phyloP scores from a whole-genome alignment of 148 eudicot genomes.

The Cornus kousa region DNA sequence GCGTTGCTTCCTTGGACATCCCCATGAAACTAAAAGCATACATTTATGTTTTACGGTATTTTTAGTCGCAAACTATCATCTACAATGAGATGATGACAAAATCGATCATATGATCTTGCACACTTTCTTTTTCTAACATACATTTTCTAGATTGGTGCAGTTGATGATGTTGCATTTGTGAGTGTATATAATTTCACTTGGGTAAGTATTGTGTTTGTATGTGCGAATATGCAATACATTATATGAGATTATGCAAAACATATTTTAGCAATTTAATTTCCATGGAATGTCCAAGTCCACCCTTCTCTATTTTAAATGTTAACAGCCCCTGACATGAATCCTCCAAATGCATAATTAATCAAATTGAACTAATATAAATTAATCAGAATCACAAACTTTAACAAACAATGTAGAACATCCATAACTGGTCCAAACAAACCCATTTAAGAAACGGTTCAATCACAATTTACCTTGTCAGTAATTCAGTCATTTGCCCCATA shows the following conservation, averaged over 20 bases:
- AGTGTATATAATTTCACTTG: too few species aligned
- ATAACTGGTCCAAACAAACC: not conserved
- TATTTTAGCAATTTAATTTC: too few species aligned
- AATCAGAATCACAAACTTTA: not conserved
- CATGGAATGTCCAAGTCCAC: too few species aligned
- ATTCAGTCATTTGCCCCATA: slow-evolving; percentile 74
- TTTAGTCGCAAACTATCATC: not conserved
- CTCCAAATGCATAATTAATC: not conserved
- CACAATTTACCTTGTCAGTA: slow-evolving; percentile 57
- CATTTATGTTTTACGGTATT: not conserved
- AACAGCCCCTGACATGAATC: not conserved
- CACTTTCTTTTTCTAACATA: too few species aligned
- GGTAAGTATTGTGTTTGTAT: not conserved
- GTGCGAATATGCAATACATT: too few species aligned
- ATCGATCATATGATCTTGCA: not conserved
- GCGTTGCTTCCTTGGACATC: not conserved
- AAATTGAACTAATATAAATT: not conserved
- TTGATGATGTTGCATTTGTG: not conserved
- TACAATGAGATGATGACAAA: not conserved
- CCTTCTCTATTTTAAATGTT: too few species aligned
- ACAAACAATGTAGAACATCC: not conserved
- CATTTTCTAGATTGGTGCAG: too few species aligned
- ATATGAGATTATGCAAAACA: too few species aligned
- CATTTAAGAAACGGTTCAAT: not conserved
- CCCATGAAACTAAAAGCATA: not conserved